Conservation (phyloP, 2,329 filamentous ascomycete genomes). For the Calonectria hawksworthii region DNA sequence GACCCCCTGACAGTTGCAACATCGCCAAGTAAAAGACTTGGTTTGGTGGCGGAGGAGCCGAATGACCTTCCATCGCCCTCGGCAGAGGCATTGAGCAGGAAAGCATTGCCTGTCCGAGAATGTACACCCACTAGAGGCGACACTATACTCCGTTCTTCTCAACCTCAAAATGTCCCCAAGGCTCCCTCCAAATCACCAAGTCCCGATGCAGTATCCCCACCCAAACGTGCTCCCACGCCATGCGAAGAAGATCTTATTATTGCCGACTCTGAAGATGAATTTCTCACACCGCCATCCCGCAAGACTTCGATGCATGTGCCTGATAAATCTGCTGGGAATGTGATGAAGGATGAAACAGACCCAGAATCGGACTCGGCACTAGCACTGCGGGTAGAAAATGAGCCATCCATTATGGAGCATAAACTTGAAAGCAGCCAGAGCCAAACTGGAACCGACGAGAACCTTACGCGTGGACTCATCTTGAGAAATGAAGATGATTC, state of each 20-base stretch:
- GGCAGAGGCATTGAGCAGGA: conserved; percentile 35
- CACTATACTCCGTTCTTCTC: conserved; percentile 11
- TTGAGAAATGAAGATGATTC: conserved; percentile 15
- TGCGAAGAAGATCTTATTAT: conserved; percentile 58
- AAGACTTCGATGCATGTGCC: conserved; percentile 33
- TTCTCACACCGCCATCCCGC: conserved; percentile 53
- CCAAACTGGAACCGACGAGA: background rate
- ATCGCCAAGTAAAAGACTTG: conserved; percentile 28
- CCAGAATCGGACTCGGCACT: background rate
- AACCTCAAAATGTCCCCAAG: conserved; percentile 22
- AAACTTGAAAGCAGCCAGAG: conserved; percentile 20
- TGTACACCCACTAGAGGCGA: conserved; percentile 23
- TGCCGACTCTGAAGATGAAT: conserved; percentile 71
- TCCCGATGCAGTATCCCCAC: background rate
- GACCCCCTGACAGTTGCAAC: background rate
- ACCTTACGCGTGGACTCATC: background rate
- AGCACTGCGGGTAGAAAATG: background rate
- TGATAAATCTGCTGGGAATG: conserved; percentile 17
- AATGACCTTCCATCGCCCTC: conserved; percentile 46
- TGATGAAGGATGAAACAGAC: background rate
- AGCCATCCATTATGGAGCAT: background rate
- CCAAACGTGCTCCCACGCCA: conserved; percentile 17
- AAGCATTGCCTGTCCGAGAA: conserved; percentile 25
- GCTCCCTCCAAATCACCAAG: conserved; percentile 24
- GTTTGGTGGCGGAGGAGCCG: conserved; percentile 31